Conservation (phyloP, 2,329 filamentous ascomycete genomes). For the Fusarium pseudoanthophilum region DNA sequence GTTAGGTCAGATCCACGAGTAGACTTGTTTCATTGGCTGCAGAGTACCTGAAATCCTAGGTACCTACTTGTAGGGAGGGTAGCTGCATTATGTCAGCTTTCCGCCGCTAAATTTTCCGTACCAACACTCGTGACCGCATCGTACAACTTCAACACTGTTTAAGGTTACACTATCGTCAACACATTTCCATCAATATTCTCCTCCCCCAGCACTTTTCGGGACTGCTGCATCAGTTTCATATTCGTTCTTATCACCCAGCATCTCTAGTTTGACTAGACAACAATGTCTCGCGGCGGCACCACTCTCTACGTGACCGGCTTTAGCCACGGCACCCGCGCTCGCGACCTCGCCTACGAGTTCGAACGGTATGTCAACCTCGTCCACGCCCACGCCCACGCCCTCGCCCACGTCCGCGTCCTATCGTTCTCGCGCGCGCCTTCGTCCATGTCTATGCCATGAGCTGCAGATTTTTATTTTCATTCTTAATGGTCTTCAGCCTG, state of each 20-base stretch:
- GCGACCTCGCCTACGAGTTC: slow-evolving; percentile 99
- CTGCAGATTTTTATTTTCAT: slow-evolving; percentile 25
- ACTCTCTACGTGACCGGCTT: slow-evolving; percentile 99
- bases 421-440: slow-evolving; percentile 44
- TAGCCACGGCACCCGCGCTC: slow-evolving; percentile 96
- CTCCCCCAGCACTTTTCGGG: slow-evolving; percentile 31
- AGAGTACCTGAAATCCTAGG: neutral
- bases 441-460: slow-evolving; percentile 39
- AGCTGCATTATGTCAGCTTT: slow-evolving; percentile 40
- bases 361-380: slow-evolving; percentile 92
- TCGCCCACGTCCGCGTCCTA: slow-evolving; percentile 53
- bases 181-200: slow-evolving; percentile 34
- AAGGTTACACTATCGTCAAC: slow-evolving; percentile 34
- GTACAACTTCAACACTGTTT: slow-evolving; percentile 31
- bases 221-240: slow-evolving; percentile 42
- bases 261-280: slow-evolving; percentile 38
- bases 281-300: slow-evolving; percentile 91
- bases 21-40: slow-evolving; percentile 7
- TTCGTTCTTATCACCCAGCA: slow-evolving; percentile 11
- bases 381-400: slow-evolving; percentile 52
- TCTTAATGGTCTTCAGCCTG: slow-evolving; percentile 40
- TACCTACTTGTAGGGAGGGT: neutral
- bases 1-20: too few relatives aligned
- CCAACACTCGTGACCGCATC: slow-evolving; percentile 37
- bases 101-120: slow-evolving; percentile 42